Evolutionary conservation across 2,329 filamentous ascomycete genomes (phyloP).

Genomic region (Trichoderma arundinaceum): DNA sequence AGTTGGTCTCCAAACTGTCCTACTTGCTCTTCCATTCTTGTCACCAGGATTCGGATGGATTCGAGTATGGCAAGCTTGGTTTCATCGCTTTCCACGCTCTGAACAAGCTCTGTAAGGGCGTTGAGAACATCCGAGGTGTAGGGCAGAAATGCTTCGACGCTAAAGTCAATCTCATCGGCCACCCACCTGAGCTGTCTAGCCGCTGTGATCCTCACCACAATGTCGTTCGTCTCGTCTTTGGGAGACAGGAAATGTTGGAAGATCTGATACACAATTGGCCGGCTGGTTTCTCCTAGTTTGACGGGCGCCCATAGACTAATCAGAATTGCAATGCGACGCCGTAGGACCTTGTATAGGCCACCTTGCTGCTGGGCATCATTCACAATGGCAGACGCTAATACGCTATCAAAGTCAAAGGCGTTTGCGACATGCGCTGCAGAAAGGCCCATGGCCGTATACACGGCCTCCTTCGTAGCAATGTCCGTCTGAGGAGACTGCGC

Average conservation of each 20-base stretch:
- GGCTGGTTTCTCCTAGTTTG: constrained; percentile 70
- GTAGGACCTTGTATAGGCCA: constrained; percentile 75
- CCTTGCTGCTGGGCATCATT: constrained; percentile 73
- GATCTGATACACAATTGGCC: constrained; percentile 81
- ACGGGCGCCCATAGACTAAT: constrained; percentile 89
- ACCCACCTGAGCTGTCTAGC: constrained; percentile 82
- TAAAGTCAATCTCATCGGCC: constrained; percentile 84
- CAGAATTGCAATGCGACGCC: constrained; percentile 85
- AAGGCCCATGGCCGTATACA: constrained; percentile 91
- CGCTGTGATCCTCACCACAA: constrained; percentile 89
- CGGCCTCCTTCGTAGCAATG: constrained; percentile 86
- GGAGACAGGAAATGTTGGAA: constrained; percentile 84
- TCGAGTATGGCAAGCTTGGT: constrained; percentile 90
- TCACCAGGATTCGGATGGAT: constrained; percentile 80
- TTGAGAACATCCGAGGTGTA: constrained; percentile 76
- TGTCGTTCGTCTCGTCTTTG: constrained; percentile 79
- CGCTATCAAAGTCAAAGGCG: constrained; percentile 80
- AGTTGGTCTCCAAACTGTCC: constrained; percentile 76
- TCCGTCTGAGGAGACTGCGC: constrained; percentile 70
- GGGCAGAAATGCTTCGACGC: constrained; percentile 73
- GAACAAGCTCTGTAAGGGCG: constrained; percentile 76
- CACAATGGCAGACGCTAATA: constrained; percentile 76
- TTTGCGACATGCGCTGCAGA: constrained; percentile 76
- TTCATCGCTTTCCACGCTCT: constrained; percentile 80
- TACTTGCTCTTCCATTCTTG: constrained; percentile 77